Conservation (phyloP, 176 grass and related monocot species). For the Eleusine coracana region DNA sequence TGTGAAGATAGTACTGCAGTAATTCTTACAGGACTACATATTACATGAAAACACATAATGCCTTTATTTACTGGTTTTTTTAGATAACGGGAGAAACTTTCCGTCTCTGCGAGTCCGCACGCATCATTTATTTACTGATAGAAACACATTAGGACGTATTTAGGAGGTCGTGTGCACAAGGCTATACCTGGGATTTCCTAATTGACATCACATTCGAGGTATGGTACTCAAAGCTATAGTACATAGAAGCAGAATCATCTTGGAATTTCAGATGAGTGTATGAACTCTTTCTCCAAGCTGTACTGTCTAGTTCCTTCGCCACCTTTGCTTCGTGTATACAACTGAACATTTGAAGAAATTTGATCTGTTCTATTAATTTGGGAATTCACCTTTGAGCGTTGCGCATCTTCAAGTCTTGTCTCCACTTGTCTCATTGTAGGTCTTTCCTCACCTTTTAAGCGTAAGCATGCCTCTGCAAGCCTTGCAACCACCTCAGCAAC, state of each 20-base stretch:
- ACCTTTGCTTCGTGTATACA: not conserved
- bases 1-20: no score
- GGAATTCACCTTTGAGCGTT: slow-evolving; percentile 5
- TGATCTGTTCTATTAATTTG: not conserved
- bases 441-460: slow-evolving; percentile 49
- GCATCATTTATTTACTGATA: no score
- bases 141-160: no score
- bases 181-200: no score
- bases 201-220: no score
- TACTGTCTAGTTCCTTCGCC: slow-evolving; percentile 39
- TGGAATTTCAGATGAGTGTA: slow-evolving; percentile 42
- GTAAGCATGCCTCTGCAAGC: slow-evolving; percentile 31
- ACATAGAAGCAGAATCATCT: not conserved
- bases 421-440: slow-evolving; percentile 53
- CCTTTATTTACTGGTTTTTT: no score
- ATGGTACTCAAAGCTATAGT: no score
- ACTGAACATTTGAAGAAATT: not conserved
- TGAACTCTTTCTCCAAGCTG: slow-evolving; percentile 52
- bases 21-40: no score
- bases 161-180: no score
- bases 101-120: no score
- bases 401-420: slow-evolving; percentile 35
- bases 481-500: slow-evolving; percentile 21
- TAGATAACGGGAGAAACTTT: no score
- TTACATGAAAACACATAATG: no score